Conservation (phyloP, 2,329 filamentous ascomycete genomes). For the Cladosporium sp. region DNA sequence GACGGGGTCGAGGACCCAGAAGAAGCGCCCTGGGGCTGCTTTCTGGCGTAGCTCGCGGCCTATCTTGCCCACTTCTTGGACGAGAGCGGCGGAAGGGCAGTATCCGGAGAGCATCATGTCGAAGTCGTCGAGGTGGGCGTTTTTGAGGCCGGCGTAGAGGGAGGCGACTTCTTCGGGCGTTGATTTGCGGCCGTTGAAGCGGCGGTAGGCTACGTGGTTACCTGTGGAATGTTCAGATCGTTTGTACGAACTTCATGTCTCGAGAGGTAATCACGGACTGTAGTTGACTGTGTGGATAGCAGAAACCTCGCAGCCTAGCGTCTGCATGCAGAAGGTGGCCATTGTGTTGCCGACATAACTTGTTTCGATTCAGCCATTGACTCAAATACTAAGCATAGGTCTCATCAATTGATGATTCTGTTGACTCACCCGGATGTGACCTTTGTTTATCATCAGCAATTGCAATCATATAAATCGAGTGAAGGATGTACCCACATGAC, state of each 20-base stretch:
- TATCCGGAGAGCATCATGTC: constrained; percentile 95
- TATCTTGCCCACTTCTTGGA: constrained; percentile 79
- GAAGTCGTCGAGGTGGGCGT: constrained; percentile 82
- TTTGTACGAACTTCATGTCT: no score
- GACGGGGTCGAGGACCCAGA: constrained; percentile 96
- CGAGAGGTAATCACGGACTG: constrained; percentile 50
- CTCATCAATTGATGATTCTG: no score
- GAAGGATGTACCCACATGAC: constrained; percentile 67
- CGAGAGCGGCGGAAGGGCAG: constrained; percentile 78
- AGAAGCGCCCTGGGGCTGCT: constrained; percentile 70
- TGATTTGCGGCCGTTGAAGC: constrained; percentile 79
- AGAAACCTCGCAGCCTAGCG: constrained; percentile 86
- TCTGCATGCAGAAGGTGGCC: constrained; percentile 90
- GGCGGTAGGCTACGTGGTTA: constrained; percentile 90
- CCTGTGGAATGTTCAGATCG: constrained; percentile 49
- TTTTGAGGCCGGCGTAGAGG: constrained; percentile 77
- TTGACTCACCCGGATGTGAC: constrained; percentile 67
- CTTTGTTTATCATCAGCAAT: constrained; percentile 37
- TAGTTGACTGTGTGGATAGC: constrained; percentile 96
- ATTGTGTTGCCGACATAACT: constrained; percentile 99
- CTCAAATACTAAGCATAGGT: no score
- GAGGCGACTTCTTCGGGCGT: constrained; percentile 78
- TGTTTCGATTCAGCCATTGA: constrained; percentile 20
- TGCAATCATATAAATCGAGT: background rate
- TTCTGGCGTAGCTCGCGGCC: constrained; percentile 72